Base-by-base conservation (phyloP, 116 monocot genomes). In the Dioscorea cayenensis region DNA sequence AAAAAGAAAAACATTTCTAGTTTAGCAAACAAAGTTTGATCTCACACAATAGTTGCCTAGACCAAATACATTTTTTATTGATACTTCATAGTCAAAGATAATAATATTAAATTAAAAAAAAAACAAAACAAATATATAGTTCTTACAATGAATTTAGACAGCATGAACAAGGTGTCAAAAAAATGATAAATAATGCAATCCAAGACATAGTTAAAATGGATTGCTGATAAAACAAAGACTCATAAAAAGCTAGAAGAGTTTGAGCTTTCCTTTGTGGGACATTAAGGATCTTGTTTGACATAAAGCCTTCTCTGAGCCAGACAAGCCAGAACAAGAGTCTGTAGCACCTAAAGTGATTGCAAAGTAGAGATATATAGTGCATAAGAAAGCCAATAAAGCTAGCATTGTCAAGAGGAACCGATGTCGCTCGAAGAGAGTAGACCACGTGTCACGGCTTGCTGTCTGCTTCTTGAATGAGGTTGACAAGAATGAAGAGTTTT, bases 321-420 rank as follows among this genome's bases (percentile, higher is more conserved):
- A 66, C 62, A 80, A 51, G 3, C 80, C 77, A 69, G 84, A 70
- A 27, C 84, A 84, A 18, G 79, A 65, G 11, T 71, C 73, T 49
- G 43, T 49, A 23, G 66, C 66, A 38, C 80, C 77, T 14, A 84
- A 51, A 29, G 80, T 80, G 28, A 95, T 76, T 7, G 91, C 91
- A 43, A 95, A 95, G 78, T 95, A 95, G 67, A 95, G 83, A 81
- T 95, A 95, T 43, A 91, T 68, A 17, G 86, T 83, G 86, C 95
- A 95, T 49, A 95, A 80, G 70, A 91, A 91, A 16, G 73, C 73
- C 74, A 95, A 77, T 8, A 95, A 29, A 14, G 72, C 79, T 25
- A 95, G 81, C 83, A 77, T 89, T 14, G 86, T 91, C 65, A 91
- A 37, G 63, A 95, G 95, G 79, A 91, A 91, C 12, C 95, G 86